Conservation (phyloP, 2,329 filamentous ascomycete genomes). For the Colletotrichum falcatum region DNA sequence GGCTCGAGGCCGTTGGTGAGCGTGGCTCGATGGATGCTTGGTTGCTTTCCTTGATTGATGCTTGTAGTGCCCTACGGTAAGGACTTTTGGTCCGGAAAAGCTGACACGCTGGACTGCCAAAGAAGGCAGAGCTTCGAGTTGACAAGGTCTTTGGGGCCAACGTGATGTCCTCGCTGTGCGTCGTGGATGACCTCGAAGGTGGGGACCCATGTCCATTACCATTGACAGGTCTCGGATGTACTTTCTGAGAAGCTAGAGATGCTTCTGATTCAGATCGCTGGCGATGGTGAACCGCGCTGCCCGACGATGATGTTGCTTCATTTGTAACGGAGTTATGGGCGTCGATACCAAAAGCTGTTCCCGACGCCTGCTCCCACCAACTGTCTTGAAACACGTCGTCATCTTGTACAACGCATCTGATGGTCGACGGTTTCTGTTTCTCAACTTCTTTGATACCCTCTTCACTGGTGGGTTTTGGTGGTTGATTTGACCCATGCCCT, state of each 20-base stretch:
- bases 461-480: neutral
- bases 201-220: neutral
- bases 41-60: slow-evolving; percentile 56
- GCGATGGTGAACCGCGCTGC: slow-evolving; percentile 14
- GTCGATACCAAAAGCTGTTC: neutral
- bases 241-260: neutral
- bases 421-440: slow-evolving; percentile 30
- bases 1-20: slow-evolving; percentile 45
- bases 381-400: slow-evolving; percentile 50
- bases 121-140: slow-evolving; percentile 62
- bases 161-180: slow-evolving; percentile 36
- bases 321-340: neutral
- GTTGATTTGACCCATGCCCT: neutral
- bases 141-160: slow-evolving; percentile 49
- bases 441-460: neutral
- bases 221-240: neutral
- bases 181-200: neutral
- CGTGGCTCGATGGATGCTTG: slow-evolving; percentile 43
- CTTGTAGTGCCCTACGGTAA: slow-evolving; percentile 64
- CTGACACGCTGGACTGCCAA: slow-evolving; percentile 63
- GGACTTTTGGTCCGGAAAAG: slow-evolving; percentile 67
- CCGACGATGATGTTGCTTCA: neutral
- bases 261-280: neutral
- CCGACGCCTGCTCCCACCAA: slow-evolving; percentile 3
- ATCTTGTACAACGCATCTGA: slow-evolving; percentile 50